These are phyloP conservation scores for Hypomontagnella monticulosa DNA, from an alignment of 495 filamentous ascomycete genomes.

Conservation along the genomic window DNA sequence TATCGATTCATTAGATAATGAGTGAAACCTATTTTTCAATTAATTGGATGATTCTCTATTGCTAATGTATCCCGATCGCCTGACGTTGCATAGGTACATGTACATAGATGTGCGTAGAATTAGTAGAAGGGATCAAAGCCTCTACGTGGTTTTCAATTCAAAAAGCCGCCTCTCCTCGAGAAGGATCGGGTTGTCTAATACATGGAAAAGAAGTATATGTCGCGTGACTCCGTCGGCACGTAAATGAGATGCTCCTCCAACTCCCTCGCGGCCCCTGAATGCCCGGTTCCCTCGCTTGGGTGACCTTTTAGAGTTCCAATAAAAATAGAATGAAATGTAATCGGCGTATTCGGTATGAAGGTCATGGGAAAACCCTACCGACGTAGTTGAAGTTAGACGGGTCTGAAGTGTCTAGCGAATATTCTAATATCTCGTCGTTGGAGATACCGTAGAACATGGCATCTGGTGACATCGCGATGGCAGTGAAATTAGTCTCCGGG, in stretches of 20 bases:
- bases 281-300: conserved; percentile 7
- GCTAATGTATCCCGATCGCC: conserved; percentile 1
- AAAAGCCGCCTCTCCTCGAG: conserved; percentile 1
- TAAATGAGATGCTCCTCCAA: conserved; percentile 13
- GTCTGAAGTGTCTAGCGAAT: conserved; percentile 28
- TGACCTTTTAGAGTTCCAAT: conserved; percentile 10
- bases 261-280: conserved; percentile 19
- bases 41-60: conserved; percentile 14
- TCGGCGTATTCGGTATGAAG: neutral
- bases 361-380: conserved; percentile 30
- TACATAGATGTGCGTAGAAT: conserved; percentile 5
- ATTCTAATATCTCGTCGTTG: conserved; percentile 33
- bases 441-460: conserved; percentile 42
- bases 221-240: neutral
- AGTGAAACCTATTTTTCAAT: neutral
- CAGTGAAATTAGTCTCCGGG: conserved; percentile 34
- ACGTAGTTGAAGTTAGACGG: conserved; percentile 38
- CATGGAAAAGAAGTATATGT: conserved; percentile 11
- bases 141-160: conserved; percentile 15
- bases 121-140: neutral
- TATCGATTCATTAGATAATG: too few relatives aligned
- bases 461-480: conserved; percentile 37
- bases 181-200: conserved; percentile 2
- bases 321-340: conserved; percentile 13
- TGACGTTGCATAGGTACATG: conserved; percentile 8